Percentiles rank a stretch among this genome's conserved stretches.
These are phyloP conservation scores for Eucalyptus polyanthemos DNA, from an alignment of 345 rosid genomes.

Conservation along the genomic window DNA sequence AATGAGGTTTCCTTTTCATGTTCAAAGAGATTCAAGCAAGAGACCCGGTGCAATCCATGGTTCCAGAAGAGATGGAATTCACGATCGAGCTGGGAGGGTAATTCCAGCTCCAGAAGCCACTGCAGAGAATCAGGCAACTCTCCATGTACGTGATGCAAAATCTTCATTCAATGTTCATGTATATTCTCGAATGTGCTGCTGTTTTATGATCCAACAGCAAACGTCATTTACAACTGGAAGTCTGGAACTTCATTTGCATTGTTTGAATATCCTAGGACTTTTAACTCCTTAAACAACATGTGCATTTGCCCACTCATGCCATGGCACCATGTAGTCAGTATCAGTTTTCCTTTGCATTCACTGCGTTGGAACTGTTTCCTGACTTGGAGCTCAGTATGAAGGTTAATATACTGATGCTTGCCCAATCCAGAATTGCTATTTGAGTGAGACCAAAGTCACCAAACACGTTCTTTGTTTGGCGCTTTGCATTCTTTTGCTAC, in stretches of 20 bases:
- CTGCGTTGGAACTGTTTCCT: not conserved
- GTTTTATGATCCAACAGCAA: not conserved
- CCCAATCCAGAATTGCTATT: not conserved
- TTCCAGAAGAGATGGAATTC: constrained; percentile 12
- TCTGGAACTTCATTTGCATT: not conserved
- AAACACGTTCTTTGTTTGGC: not conserved
- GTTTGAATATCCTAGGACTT: not conserved
- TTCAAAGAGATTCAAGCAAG: constrained; percentile 42
- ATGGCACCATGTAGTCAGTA: not conserved
- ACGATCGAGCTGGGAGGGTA: constrained; percentile 48
- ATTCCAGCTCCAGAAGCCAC: constrained; percentile 88
- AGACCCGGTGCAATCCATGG: constrained; percentile 49
- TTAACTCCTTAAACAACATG: not conserved
- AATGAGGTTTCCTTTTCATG: not conserved
- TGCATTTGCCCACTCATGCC: not conserved
- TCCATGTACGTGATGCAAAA: constrained; percentile 24
- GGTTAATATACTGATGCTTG: not conserved
- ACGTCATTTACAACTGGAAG: not conserved
- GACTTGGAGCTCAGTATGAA: not conserved
- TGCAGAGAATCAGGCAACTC: constrained; percentile 64
- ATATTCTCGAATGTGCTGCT: not conserved
- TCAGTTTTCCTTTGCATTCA: not conserved
- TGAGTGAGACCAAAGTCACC: not conserved
- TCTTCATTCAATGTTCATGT: not conserved
- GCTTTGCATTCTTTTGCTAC: not conserved